Percentiles rank a stretch among this genome's conserved stretches.
These are phyloP conservation scores for Exophiala oligosperma DNA, from an alignment of 2,329 filamentous ascomycete species.

Conservation along the genomic window DNA sequence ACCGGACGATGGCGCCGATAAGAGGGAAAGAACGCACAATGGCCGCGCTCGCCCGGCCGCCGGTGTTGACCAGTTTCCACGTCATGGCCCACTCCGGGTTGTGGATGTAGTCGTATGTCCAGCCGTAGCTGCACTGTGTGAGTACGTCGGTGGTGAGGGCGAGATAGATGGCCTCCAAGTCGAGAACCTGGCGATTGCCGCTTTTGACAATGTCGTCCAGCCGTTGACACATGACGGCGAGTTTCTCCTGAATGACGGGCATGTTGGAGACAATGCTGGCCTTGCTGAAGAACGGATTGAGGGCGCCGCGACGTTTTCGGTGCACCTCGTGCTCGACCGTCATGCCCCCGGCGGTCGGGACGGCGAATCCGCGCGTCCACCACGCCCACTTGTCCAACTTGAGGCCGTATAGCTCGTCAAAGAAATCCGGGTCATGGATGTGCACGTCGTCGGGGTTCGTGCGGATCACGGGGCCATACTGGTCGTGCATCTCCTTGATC, in stretches of 20 bases:
- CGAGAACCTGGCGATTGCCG: constrained; percentile 12
- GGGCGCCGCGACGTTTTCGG: constrained; percentile 40
- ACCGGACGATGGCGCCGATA: constrained; percentile 24
- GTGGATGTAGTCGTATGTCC: constrained; percentile 36
- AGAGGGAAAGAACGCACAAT: constrained; percentile 29
- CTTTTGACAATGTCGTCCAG: constrained; percentile 12
- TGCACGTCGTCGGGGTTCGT: constrained; percentile 27
- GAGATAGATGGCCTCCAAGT: constrained; percentile 21
- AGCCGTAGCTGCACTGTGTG: constrained; percentile 38
- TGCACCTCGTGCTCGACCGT: constrained; percentile 45
- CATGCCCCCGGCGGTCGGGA: constrained; percentile 17
- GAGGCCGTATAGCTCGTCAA: constrained; percentile 24
- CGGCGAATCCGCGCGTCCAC: constrained; percentile 16
- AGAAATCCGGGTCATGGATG: constrained; percentile 25
- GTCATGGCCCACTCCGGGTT: constrained; percentile 29
- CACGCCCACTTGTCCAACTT: constrained; percentile 26
- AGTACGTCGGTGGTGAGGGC: constrained; percentile 39
- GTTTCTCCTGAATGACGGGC: constrained; percentile 37
- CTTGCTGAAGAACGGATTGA: constrained; percentile 48
- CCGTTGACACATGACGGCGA: constrained; percentile 21
- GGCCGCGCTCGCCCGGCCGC: constrained; percentile 17
- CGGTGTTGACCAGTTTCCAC: constrained; percentile 25
- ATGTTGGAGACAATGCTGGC: constrained; percentile 38
- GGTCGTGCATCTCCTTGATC: constrained; percentile 36
- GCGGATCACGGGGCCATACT: constrained; percentile 35